Evolutionary conservation across 1,284 basidiomycete genomes (phyloP), one percentile per base, ranked within the genome.

Genomic region (Cutaneotrichosporon sp.): DNA sequence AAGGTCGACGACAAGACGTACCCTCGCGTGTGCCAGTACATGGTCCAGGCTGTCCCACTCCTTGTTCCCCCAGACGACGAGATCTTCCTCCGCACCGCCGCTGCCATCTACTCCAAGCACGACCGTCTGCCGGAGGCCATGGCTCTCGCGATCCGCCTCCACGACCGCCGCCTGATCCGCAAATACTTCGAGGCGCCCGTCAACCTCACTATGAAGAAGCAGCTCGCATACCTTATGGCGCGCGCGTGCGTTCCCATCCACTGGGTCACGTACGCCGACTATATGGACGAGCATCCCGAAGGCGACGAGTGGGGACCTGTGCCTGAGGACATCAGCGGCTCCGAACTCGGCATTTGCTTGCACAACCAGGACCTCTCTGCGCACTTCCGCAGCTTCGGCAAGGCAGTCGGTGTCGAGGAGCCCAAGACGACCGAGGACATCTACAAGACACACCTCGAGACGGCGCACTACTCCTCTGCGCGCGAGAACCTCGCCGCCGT

Each of bases 391-490:
- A 88, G 88, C 32, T 99, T 97, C 74, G 97, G 94, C 46, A 97
- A 95, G 80, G 96, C 98, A 79, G 85, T 99, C 62, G 93, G 89
- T 59, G 95, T 97, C 5, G 83, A 85, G 8, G 96, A 98, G 55
- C 86, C 97, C 7, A 93, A 92, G 83, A 90, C 88, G 58, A 83
- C 98, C 61, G 97, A 99, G 76, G 97, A 99, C 78, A 92, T 99
- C 36, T 99, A 99, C 84, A 99, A 99, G 81, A 88, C 89, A 8
- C 95, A 99, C 81, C 84, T 99, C 22, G 96, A 99, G 77, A 88
- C 90, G 2, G 84, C 91, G 88, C 62, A 72, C 4, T 88, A 90
- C 2, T 84, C 91, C 88, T 98, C 95, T 14, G 96, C 96, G 16
- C 86, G 92, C 66, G 94, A 89, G 62, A 99, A 99, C 80, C 82